Evolutionary conservation across 192 early-diverging fungal species (phyloP).

Genomic region (Jimgerdemannia lactiflua): DNA sequence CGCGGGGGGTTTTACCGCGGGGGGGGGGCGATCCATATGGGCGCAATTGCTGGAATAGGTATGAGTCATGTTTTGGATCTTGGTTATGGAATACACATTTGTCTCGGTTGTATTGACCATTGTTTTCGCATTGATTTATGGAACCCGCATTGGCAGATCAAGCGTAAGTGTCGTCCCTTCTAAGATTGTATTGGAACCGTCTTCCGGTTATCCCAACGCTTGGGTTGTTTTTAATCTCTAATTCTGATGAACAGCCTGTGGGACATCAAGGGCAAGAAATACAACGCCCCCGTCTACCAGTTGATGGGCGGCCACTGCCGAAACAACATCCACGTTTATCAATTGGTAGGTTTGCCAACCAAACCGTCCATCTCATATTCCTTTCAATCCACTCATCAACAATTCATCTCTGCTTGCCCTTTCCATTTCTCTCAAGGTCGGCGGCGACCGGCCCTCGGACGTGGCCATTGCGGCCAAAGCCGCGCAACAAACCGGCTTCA

Average conservation of each 20-base stretch:
- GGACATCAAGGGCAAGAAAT: slow-evolving; percentile 18
- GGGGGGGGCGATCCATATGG: slow-evolving; percentile 6
- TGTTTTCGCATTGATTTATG: neutral
- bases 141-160: slow-evolving; percentile 1
- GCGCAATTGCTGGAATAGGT: slow-evolving; percentile 17
- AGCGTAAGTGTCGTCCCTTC: neutral
- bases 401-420: too few species aligned
- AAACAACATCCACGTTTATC: slow-evolving; percentile 11
- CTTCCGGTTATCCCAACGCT: too few species aligned
- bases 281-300: slow-evolving; percentile 5
- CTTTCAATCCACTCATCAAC: too few species aligned
- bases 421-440: neutral
- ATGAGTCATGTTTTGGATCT: neutral
- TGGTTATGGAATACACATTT: too few species aligned
- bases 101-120: neutral
- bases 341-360: neutral
- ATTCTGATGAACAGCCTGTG: neutral
- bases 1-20: slow-evolving; percentile 9
- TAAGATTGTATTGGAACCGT: too few species aligned
- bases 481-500: slow-evolving; percentile 7
- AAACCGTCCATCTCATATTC: too few species aligned
- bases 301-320: slow-evolving; percentile 10
- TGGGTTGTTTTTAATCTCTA: too few species aligned
- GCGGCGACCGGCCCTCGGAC: slow-evolving; percentile 11
- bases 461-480: slow-evolving; percentile 3